phyloP scores from a whole-genome alignment of 192 early-diverging fungal genomes.

The Funneliformis geosporum region DNA sequence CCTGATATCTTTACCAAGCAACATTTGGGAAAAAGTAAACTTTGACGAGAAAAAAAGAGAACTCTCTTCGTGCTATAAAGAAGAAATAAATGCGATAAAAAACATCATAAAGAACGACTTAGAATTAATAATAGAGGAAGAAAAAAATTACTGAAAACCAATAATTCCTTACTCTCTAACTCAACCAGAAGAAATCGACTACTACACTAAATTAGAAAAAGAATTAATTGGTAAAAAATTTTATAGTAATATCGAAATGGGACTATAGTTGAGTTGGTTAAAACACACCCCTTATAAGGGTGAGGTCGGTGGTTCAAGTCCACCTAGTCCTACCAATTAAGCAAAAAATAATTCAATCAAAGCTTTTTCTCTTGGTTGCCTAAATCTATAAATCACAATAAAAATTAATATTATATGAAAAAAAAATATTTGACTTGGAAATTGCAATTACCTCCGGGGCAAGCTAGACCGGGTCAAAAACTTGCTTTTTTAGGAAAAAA shows the following conservation, averaged over 20 bases:
- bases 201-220: not conserved
- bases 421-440: no score
- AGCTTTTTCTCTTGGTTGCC: no score
- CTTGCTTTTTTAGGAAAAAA: no score
- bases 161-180: not conserved
- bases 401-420: no score
- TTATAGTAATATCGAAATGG: not conserved
- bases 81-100: not conserved
- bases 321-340: not conserved
- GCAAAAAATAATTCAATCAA: no score
- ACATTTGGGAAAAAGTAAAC: slow-evolving; percentile 8
- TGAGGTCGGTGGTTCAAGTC: not conserved
- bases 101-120: not conserved
- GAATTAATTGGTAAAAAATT: not conserved
- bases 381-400: no score
- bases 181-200: not conserved
- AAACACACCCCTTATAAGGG: not conserved
- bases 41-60: not conserved
- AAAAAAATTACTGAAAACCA: not conserved
- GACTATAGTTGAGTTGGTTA: not conserved
- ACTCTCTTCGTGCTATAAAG: not conserved
- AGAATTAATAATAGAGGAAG: not conserved
- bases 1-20: not conserved
- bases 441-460: no score
- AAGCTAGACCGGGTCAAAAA: no score